Base-by-base conservation (phyloP, 2,329 filamentous ascomycete species). In the Capronia epimyces region DNA sequence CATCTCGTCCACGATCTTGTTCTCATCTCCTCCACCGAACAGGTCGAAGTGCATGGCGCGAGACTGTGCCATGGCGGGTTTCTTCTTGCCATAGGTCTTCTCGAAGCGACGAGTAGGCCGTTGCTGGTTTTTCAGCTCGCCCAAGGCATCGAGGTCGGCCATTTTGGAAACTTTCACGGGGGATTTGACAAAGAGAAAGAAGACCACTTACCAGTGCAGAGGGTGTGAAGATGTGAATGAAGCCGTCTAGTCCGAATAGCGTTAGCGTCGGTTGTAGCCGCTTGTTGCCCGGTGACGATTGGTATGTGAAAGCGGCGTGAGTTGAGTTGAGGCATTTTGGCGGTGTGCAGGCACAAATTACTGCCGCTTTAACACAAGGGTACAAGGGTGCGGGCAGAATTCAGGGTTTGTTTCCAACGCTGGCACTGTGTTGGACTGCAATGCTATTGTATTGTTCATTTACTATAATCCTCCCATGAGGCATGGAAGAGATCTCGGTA, bases 51-150 rank as follows among this genome's bases (percentile, higher is more conserved):
- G 52, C 48, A 55, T 50, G 6, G 52, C 55, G 3, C 51, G 43
- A 18, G 37, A 24, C 9, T 53, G 42, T 12, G 53, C 48, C 40
- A 40, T 43, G 25, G 40, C 36, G 16, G 47, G 44, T 43, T 56
- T 58, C 40, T 60, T 54, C 34, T 56, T 60, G 43, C 59, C 53
- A 50, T 61, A 61, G 9, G 52, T 55, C 50, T 59, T 60, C n/a
- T 57, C 49, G 27, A 46, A 27, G 34, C 55, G 53, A 24, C 56
- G 53, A 24, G 18, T 24, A 20, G 49, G 54, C 25, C 49, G 41
- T 27, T 52, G 36, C 20, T 54, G 49, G 32, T 61, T 61, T 21
- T 51, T 36, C n/a, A 58, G 44, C 40, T 58, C 53, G 15, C 43
- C 48, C 22, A 61, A 50, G 25, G 56, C 49, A 12, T 15, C 20